Percentiles rank a stretch among this genome's conserved stretches.
Evolutionary conservation across 2,329 filamentous ascomycete species (phyloP).

Genomic region (Sporothrix dimorphospora): DNA sequence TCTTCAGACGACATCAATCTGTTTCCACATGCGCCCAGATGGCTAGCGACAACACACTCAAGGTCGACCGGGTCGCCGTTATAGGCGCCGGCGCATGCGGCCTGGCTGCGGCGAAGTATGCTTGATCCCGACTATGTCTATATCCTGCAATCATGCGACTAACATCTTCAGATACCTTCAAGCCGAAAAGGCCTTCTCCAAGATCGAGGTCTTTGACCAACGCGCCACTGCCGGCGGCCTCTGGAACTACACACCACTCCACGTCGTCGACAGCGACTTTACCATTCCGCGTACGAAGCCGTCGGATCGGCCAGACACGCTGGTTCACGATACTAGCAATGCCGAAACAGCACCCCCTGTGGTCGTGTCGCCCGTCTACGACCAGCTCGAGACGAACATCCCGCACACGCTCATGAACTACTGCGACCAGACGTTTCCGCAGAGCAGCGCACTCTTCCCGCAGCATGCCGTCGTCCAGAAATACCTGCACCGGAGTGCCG

Average conservation of each 20-base stretch:
- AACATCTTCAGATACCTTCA: slow-evolving; percentile 45
- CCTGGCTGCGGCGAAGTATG: slow-evolving; percentile 65
- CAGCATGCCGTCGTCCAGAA: slow-evolving; percentile 62
- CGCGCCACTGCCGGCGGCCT: slow-evolving; percentile 66
- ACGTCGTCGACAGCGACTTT: slow-evolving; percentile 34
- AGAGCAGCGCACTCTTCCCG: slow-evolving; percentile 67
- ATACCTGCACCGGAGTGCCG: slow-evolving; percentile 49
- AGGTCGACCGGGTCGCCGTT: slow-evolving; percentile 55
- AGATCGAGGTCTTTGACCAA: slow-evolving; percentile 72
- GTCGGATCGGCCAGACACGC: slow-evolving; percentile 48
- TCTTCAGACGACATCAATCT: not conserved
- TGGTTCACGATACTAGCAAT: slow-evolving; percentile 33
- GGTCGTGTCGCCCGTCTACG: slow-evolving; percentile 73
- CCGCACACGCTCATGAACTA: slow-evolving; percentile 72
- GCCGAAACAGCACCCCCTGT: slow-evolving; percentile 41
- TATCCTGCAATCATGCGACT: not conserved
- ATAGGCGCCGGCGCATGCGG: slow-evolving; percentile 69
- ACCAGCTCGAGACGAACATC: slow-evolving; percentile 74
- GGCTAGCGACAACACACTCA: not conserved
- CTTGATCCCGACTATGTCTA: not conserved
- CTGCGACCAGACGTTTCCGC: slow-evolving; percentile 62
- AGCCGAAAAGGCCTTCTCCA: slow-evolving; percentile 64
- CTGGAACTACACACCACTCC: slow-evolving; percentile 65
- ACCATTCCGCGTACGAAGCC: slow-evolving; percentile 39
- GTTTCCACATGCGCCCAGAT: not conserved